A percentile compares a stretch with the other conserved stretches of the same genome.
Conservation (phyloP, 768 basidiomycete species). For the Butyriboletus loyo region DNA sequence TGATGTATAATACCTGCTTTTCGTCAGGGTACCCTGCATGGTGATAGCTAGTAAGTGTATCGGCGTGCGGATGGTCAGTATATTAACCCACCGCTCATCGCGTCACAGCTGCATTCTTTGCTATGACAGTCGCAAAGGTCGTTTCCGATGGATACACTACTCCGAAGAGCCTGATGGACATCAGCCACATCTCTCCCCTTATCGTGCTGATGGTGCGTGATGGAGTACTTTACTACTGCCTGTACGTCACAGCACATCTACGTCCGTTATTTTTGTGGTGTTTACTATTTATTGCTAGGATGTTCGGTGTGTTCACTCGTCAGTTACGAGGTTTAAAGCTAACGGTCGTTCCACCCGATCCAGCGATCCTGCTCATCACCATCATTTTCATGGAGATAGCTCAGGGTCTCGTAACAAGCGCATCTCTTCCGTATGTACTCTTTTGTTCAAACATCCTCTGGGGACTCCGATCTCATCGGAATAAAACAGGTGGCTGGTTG, state of each 20-base stretch:
- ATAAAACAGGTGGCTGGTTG: background rate
- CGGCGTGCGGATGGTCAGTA: background rate
- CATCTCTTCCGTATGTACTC: background rate
- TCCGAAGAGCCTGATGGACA: background rate
- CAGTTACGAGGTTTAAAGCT: background rate
- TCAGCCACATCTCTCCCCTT: background rate
- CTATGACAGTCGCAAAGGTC: background rate
- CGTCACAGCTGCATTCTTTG: conserved; percentile 1
- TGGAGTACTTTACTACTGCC: background rate
- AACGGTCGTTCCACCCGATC: background rate
- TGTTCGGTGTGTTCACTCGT: background rate
- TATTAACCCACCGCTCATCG: background rate
- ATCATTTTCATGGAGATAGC: background rate
- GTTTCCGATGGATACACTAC: background rate
- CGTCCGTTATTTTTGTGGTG: background rate
- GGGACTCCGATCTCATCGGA: background rate
- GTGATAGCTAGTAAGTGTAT: conserved; percentile 2
- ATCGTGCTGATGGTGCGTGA: conserved; percentile 4
- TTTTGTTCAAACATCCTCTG: background rate
- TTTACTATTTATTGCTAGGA: background rate
- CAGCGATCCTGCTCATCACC: background rate
- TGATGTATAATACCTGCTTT: background rate
- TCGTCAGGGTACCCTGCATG: conserved; percentile 3
- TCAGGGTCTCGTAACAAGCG: background rate
- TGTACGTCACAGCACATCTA: background rate